Evolutionary conservation across 202 grass and related monocot species (phyloP), one percentile per base, ranked within the genome.

Genomic region (Cymbopogon flexuosus): DNA sequence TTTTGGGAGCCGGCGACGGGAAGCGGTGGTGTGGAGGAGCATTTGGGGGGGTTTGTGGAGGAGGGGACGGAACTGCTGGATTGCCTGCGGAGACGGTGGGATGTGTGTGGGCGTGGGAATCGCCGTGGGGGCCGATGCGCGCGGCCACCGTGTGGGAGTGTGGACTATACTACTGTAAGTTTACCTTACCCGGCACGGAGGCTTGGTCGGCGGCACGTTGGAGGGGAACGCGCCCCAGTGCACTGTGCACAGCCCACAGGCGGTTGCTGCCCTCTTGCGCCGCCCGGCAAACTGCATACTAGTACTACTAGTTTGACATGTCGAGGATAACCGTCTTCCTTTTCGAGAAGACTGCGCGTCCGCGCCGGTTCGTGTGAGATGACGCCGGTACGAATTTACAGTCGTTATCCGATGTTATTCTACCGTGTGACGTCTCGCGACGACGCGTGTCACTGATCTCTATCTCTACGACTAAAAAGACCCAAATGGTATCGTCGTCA

Each of bases 1-100:
- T 89, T 86, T 89, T 79, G 45, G 67, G 66, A 14, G 68, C 79
- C 73, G 51, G 75, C 35, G 83, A 73, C 22, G 72, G 80, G 76
- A 41, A 81, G 80, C 70, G 72, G 83, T 59, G 47, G 52, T 3
- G 52, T 64, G 62, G 56, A 61, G 68, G 74, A 87, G 84, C 91
- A 93, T 91, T 81, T 73, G 83, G 24, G 41, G 41, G 78, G 47
- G 5, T 58, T 42, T 58, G n/a, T n/a, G n/a, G 72, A 31, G 82
- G 83, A 23, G 6, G 33, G 47, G 16, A 67, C 8, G 47, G 47
- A 35, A 18, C 11, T 14, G 41, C 13, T 47, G 42, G 54, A 21
- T 24, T 79, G 78, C 40, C 22, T 46, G 59, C 6, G 81, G 71
- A 85, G 82, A 60, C 75, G 67, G 81, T 56, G 65, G 35, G 14